Percentiles rank a stretch among this genome's conserved stretches.
Conservation (phyloP, 371 early-diverging fungal genomes). For the Mortierella sp. region DNA sequence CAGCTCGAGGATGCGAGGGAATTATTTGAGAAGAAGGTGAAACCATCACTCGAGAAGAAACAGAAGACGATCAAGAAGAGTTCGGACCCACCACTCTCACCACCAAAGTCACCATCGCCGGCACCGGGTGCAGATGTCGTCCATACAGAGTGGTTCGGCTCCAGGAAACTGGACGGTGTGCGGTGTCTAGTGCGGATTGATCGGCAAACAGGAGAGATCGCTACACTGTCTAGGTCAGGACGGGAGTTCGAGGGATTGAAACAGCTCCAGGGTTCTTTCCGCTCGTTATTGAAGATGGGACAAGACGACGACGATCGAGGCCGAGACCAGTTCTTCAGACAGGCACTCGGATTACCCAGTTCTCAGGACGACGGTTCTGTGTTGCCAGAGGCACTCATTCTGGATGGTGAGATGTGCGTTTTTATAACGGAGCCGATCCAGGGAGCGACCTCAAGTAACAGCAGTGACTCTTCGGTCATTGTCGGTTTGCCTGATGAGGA, state of each 20-base stretch:
- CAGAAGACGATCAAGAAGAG: neutral
- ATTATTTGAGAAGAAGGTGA: slow-evolving; percentile 14
- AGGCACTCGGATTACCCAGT: neutral
- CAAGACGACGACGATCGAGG: neutral
- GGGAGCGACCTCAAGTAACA: neutral
- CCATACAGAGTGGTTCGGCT: slow-evolving; percentile 61
- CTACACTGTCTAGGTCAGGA: slow-evolving; percentile 67
- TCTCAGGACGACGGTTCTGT: neutral
- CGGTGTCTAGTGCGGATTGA: slow-evolving; percentile 65
- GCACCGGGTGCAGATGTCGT: neutral
- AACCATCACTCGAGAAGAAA: neutral
- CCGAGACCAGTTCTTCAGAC: slow-evolving; percentile 36
- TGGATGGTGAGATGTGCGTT: slow-evolving; percentile 74
- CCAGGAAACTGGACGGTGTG: slow-evolving; percentile 73
- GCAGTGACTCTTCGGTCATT: neutral
- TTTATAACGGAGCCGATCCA: slow-evolving; percentile 31
- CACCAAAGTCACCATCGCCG: neutral
- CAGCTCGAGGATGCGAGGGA: slow-evolving; percentile 18
- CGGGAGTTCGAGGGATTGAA: slow-evolving; percentile 56
- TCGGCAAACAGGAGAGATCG: slow-evolving; percentile 44
- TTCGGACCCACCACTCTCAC: neutral
- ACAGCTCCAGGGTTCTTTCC: slow-evolving; percentile 57
- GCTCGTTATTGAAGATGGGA: slow-evolving; percentile 21
- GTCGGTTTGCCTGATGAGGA: slow-evolving; percentile 14
- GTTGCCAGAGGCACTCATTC: slow-evolving; percentile 47